These are phyloP conservation scores for Omphalea diandra DNA, from an alignment of 441 rosid species.

Conservation along the genomic window DNA sequence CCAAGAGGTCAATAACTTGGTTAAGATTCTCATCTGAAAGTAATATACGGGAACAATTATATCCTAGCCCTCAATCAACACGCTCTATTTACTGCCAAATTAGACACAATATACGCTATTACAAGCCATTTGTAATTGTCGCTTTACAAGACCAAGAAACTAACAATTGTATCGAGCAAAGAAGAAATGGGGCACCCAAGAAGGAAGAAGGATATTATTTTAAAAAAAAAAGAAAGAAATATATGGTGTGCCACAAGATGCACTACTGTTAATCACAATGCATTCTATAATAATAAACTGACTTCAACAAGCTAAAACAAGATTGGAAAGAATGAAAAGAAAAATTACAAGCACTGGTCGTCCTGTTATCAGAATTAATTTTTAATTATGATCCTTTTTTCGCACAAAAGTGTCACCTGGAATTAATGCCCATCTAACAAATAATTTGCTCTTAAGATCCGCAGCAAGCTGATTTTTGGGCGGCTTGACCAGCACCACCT, in stretches of 20 bases:
- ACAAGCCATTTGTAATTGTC: background rate
- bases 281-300: slow-evolving; percentile 28
- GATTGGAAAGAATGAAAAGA: slow-evolving; percentile 20
- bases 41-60: too few species aligned
- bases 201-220: too few species aligned
- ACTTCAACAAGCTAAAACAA: slow-evolving; percentile 41
- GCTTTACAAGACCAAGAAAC: background rate
- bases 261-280: slow-evolving; percentile 23
- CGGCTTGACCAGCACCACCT: slow-evolving; percentile 49
- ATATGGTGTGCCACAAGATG: background rate
- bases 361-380: slow-evolving; percentile 27
- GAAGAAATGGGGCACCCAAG: background rate
- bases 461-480: slow-evolving; percentile 77
- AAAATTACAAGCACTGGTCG: slow-evolving; percentile 34
- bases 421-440: background rate
- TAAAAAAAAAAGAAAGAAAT: background rate
- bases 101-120: background rate
- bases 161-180: background rate
- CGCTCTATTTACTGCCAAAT: background rate
- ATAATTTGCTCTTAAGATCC: slow-evolving; percentile 39
- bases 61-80: background rate
- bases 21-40: too few species aligned
- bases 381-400: background rate
- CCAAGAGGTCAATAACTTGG: too few species aligned
- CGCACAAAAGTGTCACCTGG: slow-evolving; percentile 16